Evolutionary conservation across 2,329 filamentous ascomycete genomes (phyloP).

Genomic region (Nothophaeocryptopus gaeumannii): DNA sequence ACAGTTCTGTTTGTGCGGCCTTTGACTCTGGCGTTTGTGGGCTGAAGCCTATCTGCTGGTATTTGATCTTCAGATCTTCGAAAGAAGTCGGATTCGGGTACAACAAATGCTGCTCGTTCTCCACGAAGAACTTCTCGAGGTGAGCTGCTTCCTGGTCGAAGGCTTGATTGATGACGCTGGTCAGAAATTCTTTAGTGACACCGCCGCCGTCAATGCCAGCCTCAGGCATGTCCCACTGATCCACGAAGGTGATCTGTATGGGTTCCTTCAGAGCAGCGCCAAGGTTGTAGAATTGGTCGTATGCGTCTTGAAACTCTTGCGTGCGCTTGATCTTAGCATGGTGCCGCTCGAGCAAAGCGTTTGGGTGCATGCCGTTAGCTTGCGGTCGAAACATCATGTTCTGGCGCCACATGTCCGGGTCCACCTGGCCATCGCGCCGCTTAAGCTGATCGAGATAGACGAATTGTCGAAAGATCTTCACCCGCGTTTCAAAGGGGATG

Average conservation of each 20-base stretch:
- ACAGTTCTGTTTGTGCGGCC: conserved; percentile 40
- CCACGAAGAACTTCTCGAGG: conserved; percentile 61
- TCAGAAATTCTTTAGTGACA: conserved; percentile 96
- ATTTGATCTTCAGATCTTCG: conserved; percentile 24
- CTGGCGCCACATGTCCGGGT: conserved; percentile 71
- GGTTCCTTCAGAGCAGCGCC: conserved; percentile 86
- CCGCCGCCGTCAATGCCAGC: conserved; percentile 96
- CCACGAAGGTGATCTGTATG: conserved; percentile 94
- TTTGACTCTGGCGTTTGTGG: conserved; percentile 13
- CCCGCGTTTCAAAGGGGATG: conserved; percentile 86
- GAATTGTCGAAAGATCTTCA: conserved; percentile 91
- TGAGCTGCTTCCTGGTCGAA: conserved; percentile 58
- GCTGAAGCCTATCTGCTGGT: conserved; percentile 9
- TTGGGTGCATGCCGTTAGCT: conserved; percentile 26
- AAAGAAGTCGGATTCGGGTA: conserved; percentile 76
- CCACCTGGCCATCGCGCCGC: conserved; percentile 64
- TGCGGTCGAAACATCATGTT: conserved; percentile 39
- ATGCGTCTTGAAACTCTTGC: conserved; percentile 81
- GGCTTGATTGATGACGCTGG: conserved; percentile 79
- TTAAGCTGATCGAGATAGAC: conserved; percentile 76
- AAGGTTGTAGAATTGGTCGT: conserved; percentile 74
- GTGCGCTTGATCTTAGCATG: conserved; percentile 77
- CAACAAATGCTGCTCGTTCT: conserved; percentile 80
- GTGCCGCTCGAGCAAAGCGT: conserved; percentile 54
- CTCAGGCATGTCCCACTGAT: conserved; percentile 80